Evolutionary conservation across 1,284 basidiomycete genomes (phyloP).

Genomic region (Exobasidium cylindrosporum): DNA sequence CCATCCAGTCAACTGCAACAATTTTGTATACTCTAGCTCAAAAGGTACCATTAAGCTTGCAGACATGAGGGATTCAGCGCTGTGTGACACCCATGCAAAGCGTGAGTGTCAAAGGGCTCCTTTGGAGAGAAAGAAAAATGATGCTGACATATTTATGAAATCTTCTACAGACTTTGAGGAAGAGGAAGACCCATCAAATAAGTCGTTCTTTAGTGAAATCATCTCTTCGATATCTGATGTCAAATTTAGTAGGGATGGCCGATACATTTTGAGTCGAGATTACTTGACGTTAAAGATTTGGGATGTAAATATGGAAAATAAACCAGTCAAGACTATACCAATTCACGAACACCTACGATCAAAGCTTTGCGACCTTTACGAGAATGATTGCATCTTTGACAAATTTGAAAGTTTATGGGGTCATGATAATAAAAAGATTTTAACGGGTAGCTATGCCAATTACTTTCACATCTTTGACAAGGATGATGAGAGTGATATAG

Average conservation of each 20-base stretch:
- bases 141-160: background rate
- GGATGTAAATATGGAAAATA: constrained; percentile 99
- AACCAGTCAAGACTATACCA: constrained; percentile 93
- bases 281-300: constrained; percentile 98
- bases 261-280: constrained; percentile 94
- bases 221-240: constrained; percentile 99
- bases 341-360: constrained; percentile 97
- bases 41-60: constrained; percentile 99
- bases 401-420: constrained; percentile 70
- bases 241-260: constrained; percentile 95
- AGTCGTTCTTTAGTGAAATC: constrained; percentile 99
- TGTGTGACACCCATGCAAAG: constrained; percentile 96
- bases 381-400: constrained; percentile 99
- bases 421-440: constrained; percentile 46
- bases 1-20: constrained; percentile 94
- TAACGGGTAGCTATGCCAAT: constrained; percentile 97
- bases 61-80: constrained; percentile 98
- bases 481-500: constrained; percentile 82
- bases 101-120: constrained; percentile 67
- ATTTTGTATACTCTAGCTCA: constrained; percentile 99
- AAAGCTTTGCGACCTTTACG: constrained; percentile 97
- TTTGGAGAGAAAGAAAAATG: constrained; percentile 5
- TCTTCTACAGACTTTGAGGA: constrained; percentile 60
- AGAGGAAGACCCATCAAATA: constrained; percentile 93
- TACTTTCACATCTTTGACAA: constrained; percentile 99